A percentile compares a stretch with the other conserved stretches of the same genome.
Evolutionary conservation across 768 basidiomycete species (phyloP).

Genomic region (Boletus reticuloceps): DNA sequence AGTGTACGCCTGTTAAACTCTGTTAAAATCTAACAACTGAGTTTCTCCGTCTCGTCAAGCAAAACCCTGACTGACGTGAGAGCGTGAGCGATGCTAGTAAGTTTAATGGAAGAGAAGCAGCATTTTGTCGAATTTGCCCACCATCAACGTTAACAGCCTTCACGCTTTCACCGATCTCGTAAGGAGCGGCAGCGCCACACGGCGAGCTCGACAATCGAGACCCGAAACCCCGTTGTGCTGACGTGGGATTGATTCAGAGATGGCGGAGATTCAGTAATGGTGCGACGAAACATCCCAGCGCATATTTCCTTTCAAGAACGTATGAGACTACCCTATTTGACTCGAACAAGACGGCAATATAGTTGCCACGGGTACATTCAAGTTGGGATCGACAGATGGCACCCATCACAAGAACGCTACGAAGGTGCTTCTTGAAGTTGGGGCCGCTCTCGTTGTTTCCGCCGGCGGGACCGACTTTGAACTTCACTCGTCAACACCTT

Average conservation of each 20-base stretch:
- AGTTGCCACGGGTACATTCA: too few relatives aligned
- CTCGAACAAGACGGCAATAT: not conserved
- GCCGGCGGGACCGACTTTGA: not conserved
- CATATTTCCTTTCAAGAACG: too few relatives aligned
- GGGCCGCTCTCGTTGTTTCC: not conserved
- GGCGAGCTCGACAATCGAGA: constrained; percentile 9
- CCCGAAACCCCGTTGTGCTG: too few relatives aligned
- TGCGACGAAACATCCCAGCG: too few relatives aligned
- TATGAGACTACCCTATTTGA: not conserved
- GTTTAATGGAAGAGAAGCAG: constrained; percentile 16
- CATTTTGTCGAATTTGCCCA: constrained; percentile 2
- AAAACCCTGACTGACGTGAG: constrained; percentile 11
- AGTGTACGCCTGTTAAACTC: too few relatives aligned
- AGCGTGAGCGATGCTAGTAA: constrained; percentile 8
- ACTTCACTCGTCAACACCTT: not conserved
- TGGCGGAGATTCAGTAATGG: too few relatives aligned
- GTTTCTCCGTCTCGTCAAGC: not conserved
- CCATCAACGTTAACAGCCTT: not conserved
- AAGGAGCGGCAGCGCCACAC: constrained; percentile 17
- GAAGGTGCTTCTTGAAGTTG: constrained; percentile 5
- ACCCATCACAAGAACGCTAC: constrained; percentile 13
- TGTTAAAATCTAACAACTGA: too few relatives aligned
- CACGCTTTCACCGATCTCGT: constrained; percentile 3
- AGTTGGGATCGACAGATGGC: constrained; percentile 10
- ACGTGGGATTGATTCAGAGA: too few relatives aligned